A percentile compares a stretch with the other conserved stretches of the same genome.
Conservation (phyloP, 108 stramenopile genomes). For the Discostella pseudostelligera region DNA sequence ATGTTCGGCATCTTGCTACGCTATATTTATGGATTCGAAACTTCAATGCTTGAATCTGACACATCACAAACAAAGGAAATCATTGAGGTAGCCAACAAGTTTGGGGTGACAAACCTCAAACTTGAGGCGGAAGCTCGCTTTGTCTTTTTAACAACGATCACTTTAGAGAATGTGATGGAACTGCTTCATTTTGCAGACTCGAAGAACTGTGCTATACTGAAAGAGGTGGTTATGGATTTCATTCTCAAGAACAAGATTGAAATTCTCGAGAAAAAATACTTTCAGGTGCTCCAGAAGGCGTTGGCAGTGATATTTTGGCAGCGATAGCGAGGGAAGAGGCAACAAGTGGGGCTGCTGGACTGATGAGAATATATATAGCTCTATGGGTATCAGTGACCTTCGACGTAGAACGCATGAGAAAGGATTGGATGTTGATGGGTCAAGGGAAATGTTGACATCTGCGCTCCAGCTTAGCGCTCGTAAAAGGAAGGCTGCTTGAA, state of each 20-base stretch:
- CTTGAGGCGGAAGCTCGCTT: background rate
- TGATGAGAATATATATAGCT: background rate
- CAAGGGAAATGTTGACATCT: background rate
- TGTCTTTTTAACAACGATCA: background rate
- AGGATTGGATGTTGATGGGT: constrained; percentile 7
- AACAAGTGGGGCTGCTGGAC: background rate
- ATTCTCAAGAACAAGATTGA: constrained; percentile 2
- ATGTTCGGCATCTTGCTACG: background rate
- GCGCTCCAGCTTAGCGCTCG: background rate
- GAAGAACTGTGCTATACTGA: background rate
- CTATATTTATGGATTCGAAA: background rate
- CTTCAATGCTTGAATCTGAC: background rate
- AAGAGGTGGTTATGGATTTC: constrained; percentile 5
- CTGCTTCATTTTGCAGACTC: background rate
- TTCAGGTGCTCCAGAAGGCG: background rate
- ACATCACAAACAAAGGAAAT: background rate
- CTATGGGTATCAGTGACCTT: background rate
- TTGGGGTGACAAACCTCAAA: constrained; percentile 3
- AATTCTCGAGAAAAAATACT: background rate
- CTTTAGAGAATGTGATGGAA: background rate
- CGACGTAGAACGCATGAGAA: background rate
- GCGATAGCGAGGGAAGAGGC: background rate
- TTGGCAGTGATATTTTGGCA: background rate
- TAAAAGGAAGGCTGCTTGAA: background rate
- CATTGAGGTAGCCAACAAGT: background rate